phyloP scores from a whole-genome alignment of 164 flowering plant species.

The Annona squamosa region DNA sequence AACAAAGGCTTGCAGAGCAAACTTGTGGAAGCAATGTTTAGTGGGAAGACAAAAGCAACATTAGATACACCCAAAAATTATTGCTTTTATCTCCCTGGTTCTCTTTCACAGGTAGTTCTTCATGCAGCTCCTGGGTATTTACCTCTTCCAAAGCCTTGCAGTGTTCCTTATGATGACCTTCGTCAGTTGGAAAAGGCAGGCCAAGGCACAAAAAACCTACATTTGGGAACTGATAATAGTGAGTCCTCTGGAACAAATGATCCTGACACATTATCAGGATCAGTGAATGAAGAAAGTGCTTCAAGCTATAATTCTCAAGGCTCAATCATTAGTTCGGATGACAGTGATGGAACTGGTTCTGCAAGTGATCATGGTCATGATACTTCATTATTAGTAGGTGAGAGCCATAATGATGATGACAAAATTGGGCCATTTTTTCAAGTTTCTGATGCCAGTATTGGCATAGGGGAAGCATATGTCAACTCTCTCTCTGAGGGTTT shows the following conservation, averaged over 20 bases:
- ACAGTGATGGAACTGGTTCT: conserved; percentile 30
- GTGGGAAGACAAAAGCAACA: conserved; percentile 28
- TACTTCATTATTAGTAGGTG: neutral
- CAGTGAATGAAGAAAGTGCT: conserved; percentile 53
- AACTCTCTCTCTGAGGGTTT: conserved; percentile 32
- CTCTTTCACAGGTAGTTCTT: conserved; percentile 93
- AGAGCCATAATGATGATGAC: conserved; percentile 24
- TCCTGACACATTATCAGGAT: conserved; percentile 46
- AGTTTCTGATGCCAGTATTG: conserved; percentile 49
- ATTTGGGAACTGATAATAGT: conserved; percentile 19
- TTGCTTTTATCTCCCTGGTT: conserved; percentile 89
- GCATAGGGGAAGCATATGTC: conserved; percentile 19
- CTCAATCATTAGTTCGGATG: conserved; percentile 36
- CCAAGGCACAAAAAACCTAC: conserved; percentile 7
- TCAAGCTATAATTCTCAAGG: conserved; percentile 54
- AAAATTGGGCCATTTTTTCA: conserved; percentile 49
- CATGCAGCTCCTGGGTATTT: conserved; percentile 99
- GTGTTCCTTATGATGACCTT: conserved; percentile 36
- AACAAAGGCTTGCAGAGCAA: conserved; percentile 20
- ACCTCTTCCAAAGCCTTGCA: conserved; percentile 89
- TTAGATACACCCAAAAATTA: conserved; percentile 26
- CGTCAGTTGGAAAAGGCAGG: conserved; percentile 9
- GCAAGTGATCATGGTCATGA: conserved; percentile 13
- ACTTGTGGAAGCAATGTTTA: conserved; percentile 41
- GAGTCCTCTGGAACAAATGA: conserved; percentile 36